Base-by-base conservation (phyloP, 441 rosid genomes). In the Gossypium aridum region DNA sequence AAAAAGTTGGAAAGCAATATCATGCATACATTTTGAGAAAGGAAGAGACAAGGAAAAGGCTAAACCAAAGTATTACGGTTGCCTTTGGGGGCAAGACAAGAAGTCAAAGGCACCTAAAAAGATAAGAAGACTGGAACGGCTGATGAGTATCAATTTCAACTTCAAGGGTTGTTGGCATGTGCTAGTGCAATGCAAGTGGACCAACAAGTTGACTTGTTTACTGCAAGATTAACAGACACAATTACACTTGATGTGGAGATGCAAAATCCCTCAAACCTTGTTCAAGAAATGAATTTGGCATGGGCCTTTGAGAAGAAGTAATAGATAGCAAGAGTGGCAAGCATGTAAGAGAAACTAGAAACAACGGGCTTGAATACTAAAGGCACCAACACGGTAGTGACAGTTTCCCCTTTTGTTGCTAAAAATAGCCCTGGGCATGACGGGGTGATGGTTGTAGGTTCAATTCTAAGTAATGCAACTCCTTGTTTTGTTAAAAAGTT, bases 31-130 rank as follows among this genome's bases (percentile, higher is more conserved):
- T n/a, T 69, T 70, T 54, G 49, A 70, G 63, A 31, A 31, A 31
- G 55, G 51, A 54, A 54, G 73, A 70, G 31, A 70, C 49, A 70
- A 51, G 25, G 1, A 12, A 53, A 70, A 70, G 19, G 73, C 47
- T 70, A 55, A 31, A 54, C 51, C 51, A 54, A 43, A 43, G 49
- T 43, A 43, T 43, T 43, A 43, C 49, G 14, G 49, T 43, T 43
- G 49, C 49, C 49, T 43, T 43, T 43, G 14, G 14, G 49, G 49
- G 49, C 1, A 43, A 10, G 49, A 43, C 49, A 43, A 43, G 49
- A 43, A 43, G 14, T 43, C 49, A 43, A 43, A 43, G 49, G 49
- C 49, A 43, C 49, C 14, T 43, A 43, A 43, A 43, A 43, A 43
- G 49, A 3, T 10, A 43, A 43, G 49, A 43, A 43, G 49, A 43